These are phyloP conservation scores for Allantophomopsis lycopodina DNA, from an alignment of 2,329 filamentous ascomycete genomes.

Conservation along the genomic window DNA sequence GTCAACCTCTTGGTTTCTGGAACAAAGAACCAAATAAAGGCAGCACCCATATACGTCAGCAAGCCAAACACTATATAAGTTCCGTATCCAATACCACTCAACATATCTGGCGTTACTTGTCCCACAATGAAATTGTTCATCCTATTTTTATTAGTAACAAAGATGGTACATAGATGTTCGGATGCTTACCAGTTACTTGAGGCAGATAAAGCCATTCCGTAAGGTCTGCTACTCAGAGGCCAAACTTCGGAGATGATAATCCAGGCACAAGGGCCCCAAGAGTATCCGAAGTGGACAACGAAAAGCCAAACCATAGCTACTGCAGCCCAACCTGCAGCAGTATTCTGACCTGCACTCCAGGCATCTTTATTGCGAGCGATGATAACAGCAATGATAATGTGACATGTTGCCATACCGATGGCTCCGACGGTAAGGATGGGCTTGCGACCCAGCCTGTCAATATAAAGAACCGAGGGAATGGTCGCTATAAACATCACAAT, in stretches of 20 bases:
- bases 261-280: slow-evolving; percentile 64
- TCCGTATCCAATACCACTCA: slow-evolving; percentile 49
- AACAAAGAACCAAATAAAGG: slow-evolving; percentile 33
- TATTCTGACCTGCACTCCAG: slow-evolving; percentile 34
- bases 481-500: slow-evolving; percentile 58
- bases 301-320: slow-evolving; percentile 60
- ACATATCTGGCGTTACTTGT: slow-evolving; percentile 56
- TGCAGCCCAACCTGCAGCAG: slow-evolving; percentile 54
- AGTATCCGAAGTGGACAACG: slow-evolving; percentile 61
- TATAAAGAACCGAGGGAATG: slow-evolving; percentile 50
- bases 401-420: slow-evolving; percentile 49
- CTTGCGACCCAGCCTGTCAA: slow-evolving; percentile 50
- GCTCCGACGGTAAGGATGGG: slow-evolving; percentile 49
- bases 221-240: slow-evolving; percentile 55
- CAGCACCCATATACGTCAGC: slow-evolving; percentile 46
- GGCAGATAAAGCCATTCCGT: slow-evolving; percentile 57
- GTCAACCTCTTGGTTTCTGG: slow-evolving; percentile 38
- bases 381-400: slow-evolving; percentile 60
- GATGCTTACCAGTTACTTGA: slow-evolving; percentile 38
- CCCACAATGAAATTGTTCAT: slow-evolving; percentile 51
- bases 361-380: slow-evolving; percentile 46
- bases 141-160: background rate
- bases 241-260: slow-evolving; percentile 64
- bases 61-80: slow-evolving; percentile 61
- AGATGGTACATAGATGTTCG: background rate